Evolutionary conservation across 2,329 filamentous ascomycete species (phyloP), one percentile per base, ranked within the genome.

Genomic region (Fusarium globosum): DNA sequence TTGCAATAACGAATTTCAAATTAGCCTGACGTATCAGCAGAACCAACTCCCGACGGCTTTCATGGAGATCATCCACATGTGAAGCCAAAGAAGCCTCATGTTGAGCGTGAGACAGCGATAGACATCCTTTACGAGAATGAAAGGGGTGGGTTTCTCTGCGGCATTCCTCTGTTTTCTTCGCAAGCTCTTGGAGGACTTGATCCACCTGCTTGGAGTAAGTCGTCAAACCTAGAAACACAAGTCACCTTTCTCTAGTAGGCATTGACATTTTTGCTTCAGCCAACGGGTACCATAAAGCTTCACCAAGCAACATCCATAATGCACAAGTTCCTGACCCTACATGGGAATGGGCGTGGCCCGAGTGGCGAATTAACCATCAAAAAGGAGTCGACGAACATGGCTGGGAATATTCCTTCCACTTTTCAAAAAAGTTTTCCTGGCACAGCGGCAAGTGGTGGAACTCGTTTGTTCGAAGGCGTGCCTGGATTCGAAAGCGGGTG

Each of bases 101-200:
- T 78, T 82, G 65, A 83, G 79, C 71, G 87, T 84, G 80, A 91
- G 72, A 85, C 86, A 6, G 91, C 89, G 35, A 90, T 98, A 69
- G 96, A 99, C 72, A 89, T 98, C 10, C 86, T 99, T 1, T 98
- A 97, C 82, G 96, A 99, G 81, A 99, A 99, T 79, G 94, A 99
- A 83, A 90, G 96, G 65, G 96, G 96, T 16, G 91, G 90, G 43
- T 97, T 98, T 79, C 86, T 97, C 70, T 98, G 96, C 78, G 96
- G 96, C 35, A 89, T 95, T 18, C 92, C 95, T 0, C 88, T 97
- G n/a, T 99, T 98, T 85, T 97, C 95, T 2, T 89, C 91, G 13
- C 92, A 92, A 71, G 96, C 95, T 4, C 88, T 99, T 2, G 91
- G 97, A 41, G 93, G 94, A 69, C 89, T 97, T 55, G 96, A 99